These are phyloP conservation scores for Eimeria praecox DNA, from an alignment of 169 alveolate species.

Conservation along the genomic window DNA sequence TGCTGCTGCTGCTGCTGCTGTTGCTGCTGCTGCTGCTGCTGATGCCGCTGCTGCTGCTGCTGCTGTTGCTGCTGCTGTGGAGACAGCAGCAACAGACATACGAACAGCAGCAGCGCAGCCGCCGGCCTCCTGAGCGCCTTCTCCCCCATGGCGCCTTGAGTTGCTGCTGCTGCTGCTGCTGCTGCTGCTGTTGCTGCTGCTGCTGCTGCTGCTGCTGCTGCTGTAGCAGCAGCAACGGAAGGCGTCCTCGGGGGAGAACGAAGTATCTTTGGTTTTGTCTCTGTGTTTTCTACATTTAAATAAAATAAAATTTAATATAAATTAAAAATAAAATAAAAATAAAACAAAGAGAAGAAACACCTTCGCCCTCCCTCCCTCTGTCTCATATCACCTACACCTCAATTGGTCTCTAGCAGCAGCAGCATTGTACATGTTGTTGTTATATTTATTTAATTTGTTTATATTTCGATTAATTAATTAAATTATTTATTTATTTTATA, in stretches of 20 bases:
- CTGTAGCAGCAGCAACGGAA: background rate
- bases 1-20: constrained; percentile 55
- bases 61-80: constrained; percentile 47
- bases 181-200: background rate
- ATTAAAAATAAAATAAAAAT: too few relatives aligned
- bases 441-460: too few relatives aligned
- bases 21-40: constrained; percentile 52
- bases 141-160: background rate
- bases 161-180: too few relatives aligned
- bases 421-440: too few relatives aligned
- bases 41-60: constrained; percentile 55
- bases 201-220: background rate
- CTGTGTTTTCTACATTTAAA: too few relatives aligned
- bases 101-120: constrained; percentile 19
- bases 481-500: too few relatives aligned
- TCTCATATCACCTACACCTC: too few relatives aligned
- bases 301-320: too few relatives aligned
- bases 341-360: too few relatives aligned
- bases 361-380: too few relatives aligned
- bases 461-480: too few relatives aligned
- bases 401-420: too few relatives aligned
- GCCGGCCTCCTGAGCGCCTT: background rate
- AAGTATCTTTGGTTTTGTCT: background rate
- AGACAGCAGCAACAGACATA: background rate
- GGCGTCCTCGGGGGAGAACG: background rate